Evolutionary conservation across 2,329 filamentous ascomycete species (phyloP).

Genomic region (Coniochaeta sp.): DNA sequence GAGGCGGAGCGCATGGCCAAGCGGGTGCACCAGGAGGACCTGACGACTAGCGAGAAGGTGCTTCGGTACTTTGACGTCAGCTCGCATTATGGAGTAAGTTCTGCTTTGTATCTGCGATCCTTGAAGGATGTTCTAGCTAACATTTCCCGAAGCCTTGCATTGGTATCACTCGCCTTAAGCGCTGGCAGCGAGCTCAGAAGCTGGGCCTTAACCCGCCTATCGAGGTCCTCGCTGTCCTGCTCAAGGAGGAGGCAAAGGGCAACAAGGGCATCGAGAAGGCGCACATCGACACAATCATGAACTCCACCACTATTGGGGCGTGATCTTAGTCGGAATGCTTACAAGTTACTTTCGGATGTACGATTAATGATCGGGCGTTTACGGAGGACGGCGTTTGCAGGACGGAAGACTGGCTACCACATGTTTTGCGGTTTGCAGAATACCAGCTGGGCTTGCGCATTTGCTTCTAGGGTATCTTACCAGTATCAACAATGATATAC

Average conservation of each 20-base stretch:
- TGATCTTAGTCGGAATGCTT: not conserved
- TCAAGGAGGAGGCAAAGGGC: constrained; percentile 59
- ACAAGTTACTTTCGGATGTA: not conserved
- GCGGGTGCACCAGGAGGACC: constrained; percentile 68
- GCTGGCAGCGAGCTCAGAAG: constrained; percentile 79
- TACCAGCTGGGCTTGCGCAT: not conserved
- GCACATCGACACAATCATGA: constrained; percentile 63
- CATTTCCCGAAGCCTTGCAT: constrained; percentile 75
- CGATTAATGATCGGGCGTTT: not conserved
- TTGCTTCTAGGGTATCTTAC: constrained; percentile 2
- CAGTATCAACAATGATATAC: not conserved
- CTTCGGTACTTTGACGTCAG: constrained; percentile 88
- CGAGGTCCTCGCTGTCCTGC: constrained; percentile 78
- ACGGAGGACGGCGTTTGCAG: not conserved
- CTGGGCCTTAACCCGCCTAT: constrained; percentile 83
- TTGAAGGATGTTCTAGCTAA: no score
- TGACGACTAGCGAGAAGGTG: constrained; percentile 74
- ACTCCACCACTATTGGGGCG: constrained; percentile 33
- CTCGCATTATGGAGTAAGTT: constrained; percentile 83
- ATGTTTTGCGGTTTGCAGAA: not conserved
- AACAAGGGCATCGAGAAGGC: constrained; percentile 54
- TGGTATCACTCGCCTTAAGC: constrained; percentile 70
- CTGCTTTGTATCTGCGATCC: no score
- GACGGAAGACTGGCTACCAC: not conserved
- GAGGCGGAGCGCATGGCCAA: constrained; percentile 61